Conservation (phyloP, 2,329 filamentous ascomycete species). For the Trichocomaceae sp. region DNA sequence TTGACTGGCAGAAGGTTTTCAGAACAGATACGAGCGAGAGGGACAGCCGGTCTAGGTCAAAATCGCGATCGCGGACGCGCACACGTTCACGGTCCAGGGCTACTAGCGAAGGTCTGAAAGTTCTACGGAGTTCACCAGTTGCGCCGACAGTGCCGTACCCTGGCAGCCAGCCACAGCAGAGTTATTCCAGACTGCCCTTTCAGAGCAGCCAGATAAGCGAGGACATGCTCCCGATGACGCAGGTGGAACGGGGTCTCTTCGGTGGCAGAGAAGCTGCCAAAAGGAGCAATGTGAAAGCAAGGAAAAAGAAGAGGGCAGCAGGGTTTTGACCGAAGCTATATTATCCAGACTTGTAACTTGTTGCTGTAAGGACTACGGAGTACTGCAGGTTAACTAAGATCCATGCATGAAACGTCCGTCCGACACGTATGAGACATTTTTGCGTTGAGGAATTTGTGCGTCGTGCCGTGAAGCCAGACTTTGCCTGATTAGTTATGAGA, state of each 20-base stretch:
- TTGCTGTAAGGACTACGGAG: too few relatives aligned
- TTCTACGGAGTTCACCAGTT: conserved; percentile 21
- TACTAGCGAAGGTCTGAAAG: conserved; percentile 14
- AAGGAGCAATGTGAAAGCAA: conserved; percentile 24
- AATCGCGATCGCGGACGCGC: conserved; percentile 18
- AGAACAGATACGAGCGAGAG: conserved; percentile 19
- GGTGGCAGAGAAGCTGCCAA: conserved; percentile 29
- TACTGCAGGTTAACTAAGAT: too few relatives aligned
- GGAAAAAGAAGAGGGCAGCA: conserved; percentile 36
- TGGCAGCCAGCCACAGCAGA: conserved; percentile 29
- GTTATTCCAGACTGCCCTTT: conserved; percentile 10
- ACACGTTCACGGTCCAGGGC: conserved; percentile 20
- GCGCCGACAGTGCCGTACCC: conserved; percentile 22
- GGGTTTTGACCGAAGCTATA: conserved; percentile 28
- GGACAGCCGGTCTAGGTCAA: conserved; percentile 10
- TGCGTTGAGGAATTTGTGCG: conserved; percentile 4
- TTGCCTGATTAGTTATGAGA: not conserved
- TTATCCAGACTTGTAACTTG: not conserved
- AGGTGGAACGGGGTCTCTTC: conserved; percentile 34
- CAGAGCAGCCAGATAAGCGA: conserved; percentile 21
- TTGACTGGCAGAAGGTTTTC: conserved; percentile 28
- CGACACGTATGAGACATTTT: conserved; percentile 6
- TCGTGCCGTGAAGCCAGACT: not conserved
- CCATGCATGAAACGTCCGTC: too few relatives aligned
- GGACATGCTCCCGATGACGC: conserved; percentile 34